phyloP scores from a whole-genome alignment of 768 basidiomycete genomes.

The Calvatia gigantea region DNA sequence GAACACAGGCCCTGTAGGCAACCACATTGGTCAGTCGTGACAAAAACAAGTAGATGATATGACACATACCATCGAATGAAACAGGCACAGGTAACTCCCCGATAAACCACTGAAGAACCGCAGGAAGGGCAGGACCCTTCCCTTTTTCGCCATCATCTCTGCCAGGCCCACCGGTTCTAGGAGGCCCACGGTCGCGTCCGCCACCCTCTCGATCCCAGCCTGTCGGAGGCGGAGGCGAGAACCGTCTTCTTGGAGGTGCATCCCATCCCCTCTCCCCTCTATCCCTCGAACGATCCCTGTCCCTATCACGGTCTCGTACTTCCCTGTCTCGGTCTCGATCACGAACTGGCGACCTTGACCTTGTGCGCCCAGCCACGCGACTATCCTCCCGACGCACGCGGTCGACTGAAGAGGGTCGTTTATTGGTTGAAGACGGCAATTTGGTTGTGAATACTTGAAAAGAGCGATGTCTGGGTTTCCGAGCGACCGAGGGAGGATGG shows the following conservation, averaged over 20 bases:
- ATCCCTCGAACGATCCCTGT: conserved; percentile 6
- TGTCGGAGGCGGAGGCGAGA: conserved; percentile 41
- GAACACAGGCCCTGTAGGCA: conserved; percentile 85
- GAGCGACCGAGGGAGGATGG: conserved; percentile 23
- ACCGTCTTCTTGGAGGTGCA: conserved; percentile 43
- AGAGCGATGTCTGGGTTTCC: conserved; percentile 32
- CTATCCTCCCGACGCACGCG: conserved; percentile 28
- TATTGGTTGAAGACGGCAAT: conserved; percentile 15
- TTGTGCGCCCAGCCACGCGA: conserved; percentile 21
- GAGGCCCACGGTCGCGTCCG: conserved; percentile 17
- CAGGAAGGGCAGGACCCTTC: conserved; percentile 33
- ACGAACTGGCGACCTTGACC: conserved; percentile 18
- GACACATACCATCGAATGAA: conserved; percentile 78
- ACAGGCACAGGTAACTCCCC: conserved; percentile 67
- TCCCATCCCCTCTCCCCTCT: conserved; percentile 29
- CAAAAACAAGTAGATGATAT: not conserved
- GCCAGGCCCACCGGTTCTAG: conserved; percentile 17
- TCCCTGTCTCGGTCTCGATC: conserved; percentile 21
- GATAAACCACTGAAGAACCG: conserved; percentile 80
- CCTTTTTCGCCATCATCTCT: conserved; percentile 32
- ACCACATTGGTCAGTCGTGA: not conserved
- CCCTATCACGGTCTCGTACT: conserved; percentile 20
- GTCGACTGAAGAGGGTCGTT: conserved; percentile 37
- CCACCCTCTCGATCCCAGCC: conserved; percentile 38
- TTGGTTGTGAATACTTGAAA: conserved; percentile 16